Base-by-base conservation (phyloP, 352 stramenopile species). In the Phytophthora fragariaefolia region DNA sequence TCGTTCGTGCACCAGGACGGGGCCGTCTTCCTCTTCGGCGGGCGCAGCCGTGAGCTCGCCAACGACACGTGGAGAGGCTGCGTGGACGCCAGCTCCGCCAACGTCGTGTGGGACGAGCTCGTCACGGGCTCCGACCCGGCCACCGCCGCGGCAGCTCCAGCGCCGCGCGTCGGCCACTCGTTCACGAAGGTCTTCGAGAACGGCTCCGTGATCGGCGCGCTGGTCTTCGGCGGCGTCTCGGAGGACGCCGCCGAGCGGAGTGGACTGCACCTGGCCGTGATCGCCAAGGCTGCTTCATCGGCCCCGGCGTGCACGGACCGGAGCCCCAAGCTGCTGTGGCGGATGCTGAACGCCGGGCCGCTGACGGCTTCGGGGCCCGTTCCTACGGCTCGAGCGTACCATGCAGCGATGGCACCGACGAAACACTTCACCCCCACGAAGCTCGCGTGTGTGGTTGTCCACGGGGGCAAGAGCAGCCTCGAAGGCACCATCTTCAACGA, bases 21-120 rank as follows among this genome's bases (percentile, higher is more conserved):
- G 13, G 46, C 73, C 30, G 58, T 88, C 12, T 84, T 79, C 36
- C 30, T 89, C 38, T 91, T 89, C 40, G 82, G 82, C 4, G 82
- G 82, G 1, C 77, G 83, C 51, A 87, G 74, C 47, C 74, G 76
- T 24, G 78, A 79, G 50, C 87, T 90, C 30, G 62, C 86, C 17
- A 83, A 85, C 46, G 83, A 92, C 51, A 73, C 67, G 22, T 92
- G 83, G 81, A 75, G 83, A n/a, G 54, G 82, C 12, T 90, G 83
- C 30, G 32, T 92, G 8, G 66, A 83, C 24, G 67, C 73, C 52
- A 80, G 69, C 55, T 69, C 68, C 0, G 46, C 40, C 13, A 79
- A 75, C 13, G 57, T 78, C 2, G 49, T 73, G 4, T 92, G 83
- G 83, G 83, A 90, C 36, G 70, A 92, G 24, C 62, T 92, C 15